Percentiles rank a stretch among this genome's conserved stretches.
These are phyloP conservation scores for Penicillium crystallinum DNA, from an alignment of 495 filamentous ascomycete genomes.

Conservation along the genomic window DNA sequence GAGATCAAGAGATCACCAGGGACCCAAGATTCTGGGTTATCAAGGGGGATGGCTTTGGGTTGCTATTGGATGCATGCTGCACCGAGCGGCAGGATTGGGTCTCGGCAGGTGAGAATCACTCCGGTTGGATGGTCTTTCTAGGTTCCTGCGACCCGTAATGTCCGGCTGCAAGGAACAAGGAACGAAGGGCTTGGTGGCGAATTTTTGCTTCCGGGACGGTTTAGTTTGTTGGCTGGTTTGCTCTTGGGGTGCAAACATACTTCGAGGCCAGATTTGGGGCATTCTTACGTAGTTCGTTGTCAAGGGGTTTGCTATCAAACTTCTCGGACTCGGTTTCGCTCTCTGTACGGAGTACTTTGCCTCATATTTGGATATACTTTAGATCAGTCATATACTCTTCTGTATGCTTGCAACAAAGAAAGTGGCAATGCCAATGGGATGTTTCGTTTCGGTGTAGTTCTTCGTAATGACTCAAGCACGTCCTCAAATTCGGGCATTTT, in stretches of 20 bases:
- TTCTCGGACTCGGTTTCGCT: too few relatives aligned
- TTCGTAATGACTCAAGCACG: too few relatives aligned
- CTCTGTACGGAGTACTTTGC: too few relatives aligned
- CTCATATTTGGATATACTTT: too few relatives aligned
- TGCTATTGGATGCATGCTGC: slow-evolving; percentile 11
- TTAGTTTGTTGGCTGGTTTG: background rate
- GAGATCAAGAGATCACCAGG: slow-evolving; percentile 14
- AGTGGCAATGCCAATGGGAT: too few relatives aligned
- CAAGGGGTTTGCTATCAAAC: too few relatives aligned
- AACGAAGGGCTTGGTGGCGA: slow-evolving; percentile 11
- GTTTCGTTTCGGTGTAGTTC: too few relatives aligned
- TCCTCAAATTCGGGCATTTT: too few relatives aligned
- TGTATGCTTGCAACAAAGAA: too few relatives aligned
- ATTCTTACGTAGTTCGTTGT: too few relatives aligned
- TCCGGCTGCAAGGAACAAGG: slow-evolving; percentile 24
- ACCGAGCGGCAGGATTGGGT: slow-evolving; percentile 19
- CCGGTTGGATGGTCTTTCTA: slow-evolving; percentile 12
- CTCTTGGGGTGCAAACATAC: background rate
- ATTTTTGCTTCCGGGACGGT: background rate
- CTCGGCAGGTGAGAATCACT: slow-evolving; percentile 13
- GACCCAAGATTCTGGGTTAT: slow-evolving; percentile 12
- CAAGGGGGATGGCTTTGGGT: background rate
- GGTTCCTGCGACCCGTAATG: slow-evolving; percentile 16
- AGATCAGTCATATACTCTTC: too few relatives aligned
- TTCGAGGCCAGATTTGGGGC: too few relatives aligned